Conservation (phyloP, 345 rosid genomes). For the Gossypium rotundifolium region DNA sequence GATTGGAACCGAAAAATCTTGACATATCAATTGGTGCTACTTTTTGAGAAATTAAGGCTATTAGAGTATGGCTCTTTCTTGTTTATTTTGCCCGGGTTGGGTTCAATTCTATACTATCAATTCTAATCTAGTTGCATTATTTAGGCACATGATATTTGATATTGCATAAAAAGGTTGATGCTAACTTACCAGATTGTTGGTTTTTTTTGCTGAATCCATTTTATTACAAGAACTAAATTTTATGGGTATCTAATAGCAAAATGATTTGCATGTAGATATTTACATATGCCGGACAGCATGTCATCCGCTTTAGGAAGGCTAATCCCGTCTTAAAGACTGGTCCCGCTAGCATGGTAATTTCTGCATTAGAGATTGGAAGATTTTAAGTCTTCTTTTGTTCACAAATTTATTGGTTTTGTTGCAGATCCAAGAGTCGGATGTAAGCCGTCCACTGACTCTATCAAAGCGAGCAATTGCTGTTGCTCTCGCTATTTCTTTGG, state of each 20-base stretch:
- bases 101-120: background rate
- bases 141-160: background rate
- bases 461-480: constrained; percentile 79
- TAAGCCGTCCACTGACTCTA: constrained; percentile 53
- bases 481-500: constrained; percentile 89
- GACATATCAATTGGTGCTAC: background rate
- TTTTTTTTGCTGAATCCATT: background rate
- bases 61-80: background rate
- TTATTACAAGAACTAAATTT: background rate
- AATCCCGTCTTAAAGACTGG: constrained; percentile 56
- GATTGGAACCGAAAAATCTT: background rate
- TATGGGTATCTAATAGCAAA: background rate
- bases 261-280: constrained; percentile 46
- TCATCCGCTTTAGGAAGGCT: constrained; percentile 75
- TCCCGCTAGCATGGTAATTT: constrained; percentile 44
- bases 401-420: constrained; percentile 9
- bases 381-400: background rate
- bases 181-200: background rate
- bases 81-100: background rate
- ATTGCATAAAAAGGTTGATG: background rate
- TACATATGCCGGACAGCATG: constrained; percentile 98
- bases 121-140: constrained; percentile 2
- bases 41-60: background rate
- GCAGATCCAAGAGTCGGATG: constrained; percentile 81
- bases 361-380: background rate